phyloP scores from a whole-genome alignment of 192 early-diverging fungal species.

The Coemansia sp. region DNA sequence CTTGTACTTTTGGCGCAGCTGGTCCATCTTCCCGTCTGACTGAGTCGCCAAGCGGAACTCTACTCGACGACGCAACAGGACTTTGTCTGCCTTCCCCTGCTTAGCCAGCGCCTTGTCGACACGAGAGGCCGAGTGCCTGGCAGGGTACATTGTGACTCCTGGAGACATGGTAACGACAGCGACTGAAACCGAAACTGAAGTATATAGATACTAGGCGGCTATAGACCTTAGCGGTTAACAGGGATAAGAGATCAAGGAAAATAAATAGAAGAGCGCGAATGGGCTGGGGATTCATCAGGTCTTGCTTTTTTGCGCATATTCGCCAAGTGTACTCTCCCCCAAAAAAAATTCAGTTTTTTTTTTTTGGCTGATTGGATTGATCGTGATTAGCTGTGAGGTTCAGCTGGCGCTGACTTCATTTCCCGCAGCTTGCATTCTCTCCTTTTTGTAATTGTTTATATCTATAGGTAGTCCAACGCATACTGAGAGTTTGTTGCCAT shows the following conservation, averaged over 20 bases:
- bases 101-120: slow-evolving; percentile 50
- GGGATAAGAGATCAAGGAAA: neutral
- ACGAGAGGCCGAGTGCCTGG: slow-evolving; percentile 8
- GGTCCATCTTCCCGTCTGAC: slow-evolving; percentile 62
- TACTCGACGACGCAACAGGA: slow-evolving; percentile 57
- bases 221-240: neutral
- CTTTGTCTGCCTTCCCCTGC: slow-evolving; percentile 49
- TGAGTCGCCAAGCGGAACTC: slow-evolving; percentile 62
- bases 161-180: slow-evolving; percentile 29
- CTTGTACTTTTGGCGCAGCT: slow-evolving; percentile 61
- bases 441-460: neutral
- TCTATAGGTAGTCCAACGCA: neutral
- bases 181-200: neutral
- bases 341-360: neutral
- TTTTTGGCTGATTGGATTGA: neutral
- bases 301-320: neutral
- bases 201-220: neutral
- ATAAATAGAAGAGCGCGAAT: neutral
- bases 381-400: neutral
- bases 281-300: neutral
- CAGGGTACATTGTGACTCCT: slow-evolving; percentile 15
- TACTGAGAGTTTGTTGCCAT: too few relatives aligned
- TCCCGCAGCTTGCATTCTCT: neutral
- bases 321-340: neutral
- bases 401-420: neutral